Conservation (phyloP, 371 early-diverging fungal genomes). For the Sporodiniella umbellata region DNA sequence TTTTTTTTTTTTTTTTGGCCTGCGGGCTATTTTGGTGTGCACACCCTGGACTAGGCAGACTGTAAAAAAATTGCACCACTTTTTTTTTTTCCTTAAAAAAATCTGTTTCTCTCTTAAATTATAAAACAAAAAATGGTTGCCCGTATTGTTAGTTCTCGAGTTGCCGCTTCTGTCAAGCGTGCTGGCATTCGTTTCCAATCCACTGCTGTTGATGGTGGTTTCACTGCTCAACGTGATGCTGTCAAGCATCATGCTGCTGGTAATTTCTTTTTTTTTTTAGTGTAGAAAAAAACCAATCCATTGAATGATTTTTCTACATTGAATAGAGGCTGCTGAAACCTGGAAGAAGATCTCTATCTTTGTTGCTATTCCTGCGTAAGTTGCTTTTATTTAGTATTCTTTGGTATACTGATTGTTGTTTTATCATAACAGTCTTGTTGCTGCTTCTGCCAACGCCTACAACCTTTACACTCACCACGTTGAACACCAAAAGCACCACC, state of each 20-base stretch:
- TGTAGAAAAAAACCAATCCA: too few relatives aligned
- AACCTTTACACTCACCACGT: constrained; percentile 35
- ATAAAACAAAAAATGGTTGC: constrained; percentile 10
- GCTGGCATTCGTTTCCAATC: constrained; percentile 42
- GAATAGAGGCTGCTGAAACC: constrained; percentile 45
- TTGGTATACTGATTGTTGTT: too few relatives aligned
- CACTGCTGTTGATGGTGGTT: constrained; percentile 19
- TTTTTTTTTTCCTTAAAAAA: background rate
- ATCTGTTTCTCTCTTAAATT: background rate
- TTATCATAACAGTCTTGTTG: constrained; percentile 42
- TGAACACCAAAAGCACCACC: constrained; percentile 44
- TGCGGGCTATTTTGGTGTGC: background rate
- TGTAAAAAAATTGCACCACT: background rate
- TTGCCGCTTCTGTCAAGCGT: constrained; percentile 34
- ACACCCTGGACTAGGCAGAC: background rate
- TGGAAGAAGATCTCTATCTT: constrained; percentile 53
- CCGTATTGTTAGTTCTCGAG: constrained; percentile 24
- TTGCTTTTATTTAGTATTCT: too few relatives aligned
- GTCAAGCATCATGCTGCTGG: constrained; percentile 46
- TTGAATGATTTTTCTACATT: too few relatives aligned
- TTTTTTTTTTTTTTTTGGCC: too few relatives aligned
- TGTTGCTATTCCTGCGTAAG: constrained; percentile 49
- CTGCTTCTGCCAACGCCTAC: constrained; percentile 43
- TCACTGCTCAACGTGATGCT: constrained; percentile 41
- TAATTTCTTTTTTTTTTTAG: constrained; percentile 14